A percentile compares a stretch with the other conserved stretches of the same genome.
Conservation (phyloP, 2,329 filamentous ascomycete genomes). For the Teratosphaeria pseudoeucalypti region DNA sequence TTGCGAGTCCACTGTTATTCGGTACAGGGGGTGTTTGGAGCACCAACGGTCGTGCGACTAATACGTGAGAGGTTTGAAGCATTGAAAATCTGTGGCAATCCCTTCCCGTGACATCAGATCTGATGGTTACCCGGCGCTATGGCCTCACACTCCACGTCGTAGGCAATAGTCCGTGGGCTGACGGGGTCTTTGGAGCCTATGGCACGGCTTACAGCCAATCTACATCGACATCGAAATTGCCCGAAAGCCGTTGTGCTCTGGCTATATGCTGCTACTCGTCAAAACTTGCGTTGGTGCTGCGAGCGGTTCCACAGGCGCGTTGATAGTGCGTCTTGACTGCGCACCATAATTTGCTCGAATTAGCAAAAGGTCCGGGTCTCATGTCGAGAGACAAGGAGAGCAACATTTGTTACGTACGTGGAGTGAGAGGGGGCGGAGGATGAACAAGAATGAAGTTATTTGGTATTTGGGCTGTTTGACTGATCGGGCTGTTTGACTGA, state of each 20-base stretch:
- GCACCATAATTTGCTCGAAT: background rate
- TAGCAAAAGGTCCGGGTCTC: background rate
- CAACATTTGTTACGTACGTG: background rate
- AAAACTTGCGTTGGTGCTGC: no score
- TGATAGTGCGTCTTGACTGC: no score
- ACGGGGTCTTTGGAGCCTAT: no score
- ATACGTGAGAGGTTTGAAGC: background rate
- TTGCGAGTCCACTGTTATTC: conserved; percentile 34
- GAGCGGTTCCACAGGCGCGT: no score
- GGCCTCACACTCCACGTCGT: no score
- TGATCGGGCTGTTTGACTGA: background rate
- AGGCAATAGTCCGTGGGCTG: no score
- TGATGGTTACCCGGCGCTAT: no score
- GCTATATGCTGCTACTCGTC: no score
- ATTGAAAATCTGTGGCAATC: background rate
- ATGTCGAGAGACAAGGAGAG: background rate
- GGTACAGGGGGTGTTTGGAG: conserved; percentile 31
- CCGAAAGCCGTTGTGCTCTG: no score
- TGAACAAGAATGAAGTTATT: background rate
- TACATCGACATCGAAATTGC: no score
- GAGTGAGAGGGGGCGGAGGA: background rate
- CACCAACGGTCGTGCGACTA: conserved; percentile 3
- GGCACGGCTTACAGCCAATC: no score
- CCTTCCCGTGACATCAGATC: no score
- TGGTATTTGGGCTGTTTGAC: background rate